Evolutionary conservation across 2,329 filamentous ascomycete species (phyloP).

Genomic region (Xylaria arbuscula): DNA sequence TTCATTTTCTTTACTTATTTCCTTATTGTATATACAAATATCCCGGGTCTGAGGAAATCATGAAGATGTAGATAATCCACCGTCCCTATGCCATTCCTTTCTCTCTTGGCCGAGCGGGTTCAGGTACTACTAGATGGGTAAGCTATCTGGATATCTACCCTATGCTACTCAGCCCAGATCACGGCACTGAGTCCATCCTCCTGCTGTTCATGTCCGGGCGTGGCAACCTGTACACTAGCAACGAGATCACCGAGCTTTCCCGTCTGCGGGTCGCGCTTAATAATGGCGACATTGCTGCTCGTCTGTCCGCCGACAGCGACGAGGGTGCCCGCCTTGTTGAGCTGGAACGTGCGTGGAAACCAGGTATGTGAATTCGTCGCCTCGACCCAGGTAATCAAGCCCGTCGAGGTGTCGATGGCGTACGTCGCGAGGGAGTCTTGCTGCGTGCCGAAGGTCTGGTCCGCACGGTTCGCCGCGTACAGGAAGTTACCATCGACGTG

Average conservation of each 20-base stretch:
- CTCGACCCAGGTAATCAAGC: slow-evolving; percentile 63
- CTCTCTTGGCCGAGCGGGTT: background rate
- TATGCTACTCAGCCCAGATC: slow-evolving; percentile 58
- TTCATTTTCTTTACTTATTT: background rate
- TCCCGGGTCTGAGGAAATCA: background rate
- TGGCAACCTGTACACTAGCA: slow-evolving; percentile 55
- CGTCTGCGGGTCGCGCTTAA: slow-evolving; percentile 63
- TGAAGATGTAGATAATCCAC: background rate
- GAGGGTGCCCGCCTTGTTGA: slow-evolving; percentile 68
- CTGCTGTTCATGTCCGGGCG: slow-evolving; percentile 54
- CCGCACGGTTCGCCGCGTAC: slow-evolving; percentile 71
- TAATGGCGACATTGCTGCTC: slow-evolving; percentile 67
- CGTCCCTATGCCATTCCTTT: background rate
- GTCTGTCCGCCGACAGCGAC: slow-evolving; percentile 73
- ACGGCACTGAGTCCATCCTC: slow-evolving; percentile 62
- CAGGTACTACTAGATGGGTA: background rate
- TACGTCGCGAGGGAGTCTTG: slow-evolving; percentile 68
- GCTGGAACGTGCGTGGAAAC: slow-evolving; percentile 71
- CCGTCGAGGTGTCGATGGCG: slow-evolving; percentile 57
- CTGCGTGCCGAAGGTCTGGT: slow-evolving; percentile 64
- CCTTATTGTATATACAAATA: slow-evolving; percentile 6
- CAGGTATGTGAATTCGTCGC: slow-evolving; percentile 67
- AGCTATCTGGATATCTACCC: background rate
- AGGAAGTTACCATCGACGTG: slow-evolving; percentile 64
- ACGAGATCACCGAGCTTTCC: slow-evolving; percentile 65